A percentile compares a stretch with the other conserved stretches of the same genome.
Conservation (phyloP, 1,284 basidiomycete genomes). For the Crepidotus sp. region DNA sequence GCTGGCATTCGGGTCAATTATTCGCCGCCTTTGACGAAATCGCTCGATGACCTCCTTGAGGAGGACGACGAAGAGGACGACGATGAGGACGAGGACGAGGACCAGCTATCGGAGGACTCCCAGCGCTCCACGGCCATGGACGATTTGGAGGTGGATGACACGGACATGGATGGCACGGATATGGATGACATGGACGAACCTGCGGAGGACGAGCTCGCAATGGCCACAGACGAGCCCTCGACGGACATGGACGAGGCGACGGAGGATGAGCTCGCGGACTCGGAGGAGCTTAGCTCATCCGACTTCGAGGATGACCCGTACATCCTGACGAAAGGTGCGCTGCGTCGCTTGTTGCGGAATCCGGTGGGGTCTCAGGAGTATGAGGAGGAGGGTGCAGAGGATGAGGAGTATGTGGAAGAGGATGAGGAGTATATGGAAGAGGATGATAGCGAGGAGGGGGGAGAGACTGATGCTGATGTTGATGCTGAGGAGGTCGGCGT, state of each 20-base stretch:
- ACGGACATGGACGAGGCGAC: neutral
- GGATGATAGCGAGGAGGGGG: neutral
- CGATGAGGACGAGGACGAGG: neutral
- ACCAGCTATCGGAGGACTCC: neutral
- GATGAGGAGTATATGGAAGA: too few species aligned
- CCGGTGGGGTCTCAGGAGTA: too few species aligned
- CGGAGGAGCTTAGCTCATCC: neutral
- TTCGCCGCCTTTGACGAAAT: conserved; percentile 38
- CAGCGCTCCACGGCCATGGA: neutral
- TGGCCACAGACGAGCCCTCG: neutral
- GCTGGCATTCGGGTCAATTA: conserved; percentile 60
- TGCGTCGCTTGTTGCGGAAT: too few species aligned
- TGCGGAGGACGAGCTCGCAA: neutral
- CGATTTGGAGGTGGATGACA: neutral
- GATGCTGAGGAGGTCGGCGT: too few species aligned
- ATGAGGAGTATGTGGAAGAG: too few species aligned
- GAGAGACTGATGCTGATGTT: too few species aligned
- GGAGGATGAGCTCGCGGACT: neutral
- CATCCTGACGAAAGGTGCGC: neutral
- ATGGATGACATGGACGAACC: neutral
- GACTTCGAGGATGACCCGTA: too few species aligned
- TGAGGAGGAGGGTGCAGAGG: too few species aligned
- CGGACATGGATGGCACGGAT: neutral
- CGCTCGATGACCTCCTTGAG: too few species aligned
- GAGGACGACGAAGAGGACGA: neutral